These are phyloP conservation scores for Solanum sitiens DNA, from an alignment of 257 asterid genomes.

Conservation along the genomic window DNA sequence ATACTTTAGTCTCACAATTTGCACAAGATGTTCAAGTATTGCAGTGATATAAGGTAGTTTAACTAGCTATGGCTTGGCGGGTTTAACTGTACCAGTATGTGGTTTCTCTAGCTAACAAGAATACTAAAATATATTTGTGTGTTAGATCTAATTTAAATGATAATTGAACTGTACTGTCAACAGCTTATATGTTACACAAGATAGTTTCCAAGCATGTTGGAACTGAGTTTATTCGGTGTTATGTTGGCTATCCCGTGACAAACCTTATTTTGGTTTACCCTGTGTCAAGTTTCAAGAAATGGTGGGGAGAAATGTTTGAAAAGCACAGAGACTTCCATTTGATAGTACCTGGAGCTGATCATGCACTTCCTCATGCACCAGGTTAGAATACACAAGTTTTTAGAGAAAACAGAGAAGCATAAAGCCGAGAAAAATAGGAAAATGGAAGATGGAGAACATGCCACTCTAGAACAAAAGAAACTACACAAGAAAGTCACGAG, in stretches of 20 bases:
- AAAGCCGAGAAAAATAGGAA: constrained; percentile 18
- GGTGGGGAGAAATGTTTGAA: not conserved
- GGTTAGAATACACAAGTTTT: constrained; percentile 69
- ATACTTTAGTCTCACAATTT: not conserved
- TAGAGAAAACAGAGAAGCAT: constrained; percentile 65
- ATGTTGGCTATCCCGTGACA: not conserved
- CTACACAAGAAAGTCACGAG: constrained; percentile 41
- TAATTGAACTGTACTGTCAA: not conserved
- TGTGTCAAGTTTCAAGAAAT: not conserved
- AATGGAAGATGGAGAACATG: constrained; percentile 33
- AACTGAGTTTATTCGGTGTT: not conserved
- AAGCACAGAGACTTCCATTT: not conserved
- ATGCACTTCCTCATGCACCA: constrained; percentile 13
- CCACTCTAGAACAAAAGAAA: constrained; percentile 30
- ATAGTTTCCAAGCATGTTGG: not conserved
- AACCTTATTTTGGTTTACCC: not conserved
- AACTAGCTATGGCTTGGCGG: not conserved
- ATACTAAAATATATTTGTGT: not conserved
- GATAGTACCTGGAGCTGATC: not conserved
- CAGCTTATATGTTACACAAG: not conserved
- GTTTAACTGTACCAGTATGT: not conserved
- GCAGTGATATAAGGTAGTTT: not conserved
- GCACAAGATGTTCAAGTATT: not conserved
- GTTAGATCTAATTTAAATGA: not conserved
- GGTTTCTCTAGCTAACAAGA: not conserved